Percentiles rank a stretch among this genome's conserved stretches.
Evolutionary conservation across 2,329 filamentous ascomycete genomes (phyloP).

Genomic region (Nigrograna mackinnonii): DNA sequence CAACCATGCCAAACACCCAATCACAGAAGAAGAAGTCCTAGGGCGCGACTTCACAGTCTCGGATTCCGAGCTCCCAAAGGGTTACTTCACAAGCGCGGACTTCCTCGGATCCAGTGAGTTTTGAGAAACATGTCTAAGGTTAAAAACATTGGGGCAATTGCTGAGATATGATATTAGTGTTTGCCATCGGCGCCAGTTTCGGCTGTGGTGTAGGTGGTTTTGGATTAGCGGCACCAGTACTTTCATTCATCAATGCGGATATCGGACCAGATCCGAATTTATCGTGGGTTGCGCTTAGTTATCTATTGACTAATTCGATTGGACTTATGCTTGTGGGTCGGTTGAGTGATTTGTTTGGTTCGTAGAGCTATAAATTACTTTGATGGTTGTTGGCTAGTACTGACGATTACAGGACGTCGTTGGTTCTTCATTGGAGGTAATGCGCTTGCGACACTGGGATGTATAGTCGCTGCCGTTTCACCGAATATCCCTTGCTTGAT

Average conservation of each 20-base stretch:
- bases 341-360: constrained; percentile 21
- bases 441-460: constrained; percentile 14
- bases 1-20: constrained; percentile 9
- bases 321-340: constrained; percentile 21
- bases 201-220: constrained; percentile 20
- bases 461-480: constrained; percentile 17
- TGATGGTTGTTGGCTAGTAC: not conserved
- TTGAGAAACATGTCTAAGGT: no score
- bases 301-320: constrained; percentile 19
- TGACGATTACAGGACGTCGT: constrained; percentile 8
- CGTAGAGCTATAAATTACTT: constrained; percentile 2
- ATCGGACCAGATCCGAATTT: constrained; percentile 21
- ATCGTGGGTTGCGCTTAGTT: constrained; percentile 18
- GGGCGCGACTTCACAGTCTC: constrained; percentile 19
- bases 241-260: constrained; percentile 22
- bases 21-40: constrained; percentile 10
- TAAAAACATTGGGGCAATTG: no score
- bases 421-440: constrained; percentile 20
- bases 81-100: constrained; percentile 16
- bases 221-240: constrained; percentile 16
- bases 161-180: constrained; percentile 11
- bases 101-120: constrained; percentile 14
- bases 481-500: constrained; percentile 16
- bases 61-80: constrained; percentile 14
- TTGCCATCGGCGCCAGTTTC: constrained; percentile 19